Conservation (phyloP, 1,284 basidiomycete genomes). For the Melampsora abietis-canadensis region DNA sequence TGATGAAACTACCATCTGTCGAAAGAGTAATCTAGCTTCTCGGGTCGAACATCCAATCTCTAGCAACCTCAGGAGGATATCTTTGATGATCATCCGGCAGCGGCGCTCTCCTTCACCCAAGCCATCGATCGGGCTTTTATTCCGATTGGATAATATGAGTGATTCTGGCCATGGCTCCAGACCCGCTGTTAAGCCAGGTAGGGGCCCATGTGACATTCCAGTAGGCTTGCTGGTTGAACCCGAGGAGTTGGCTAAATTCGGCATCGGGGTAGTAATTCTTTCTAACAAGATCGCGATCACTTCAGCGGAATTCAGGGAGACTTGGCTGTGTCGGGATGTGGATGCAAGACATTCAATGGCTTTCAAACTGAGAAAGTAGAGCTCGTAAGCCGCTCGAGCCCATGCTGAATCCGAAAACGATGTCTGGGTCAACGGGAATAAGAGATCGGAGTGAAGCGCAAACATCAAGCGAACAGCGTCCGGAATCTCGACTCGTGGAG, state of each 20-base stretch:
- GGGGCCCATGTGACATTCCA: not conserved
- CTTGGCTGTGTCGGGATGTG: conserved; percentile 31
- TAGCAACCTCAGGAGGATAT: conserved; percentile 21
- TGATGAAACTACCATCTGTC: conserved; percentile 9
- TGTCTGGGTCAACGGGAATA: not conserved
- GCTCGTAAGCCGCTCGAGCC: conserved; percentile 12
- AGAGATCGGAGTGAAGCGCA: conserved; percentile 30
- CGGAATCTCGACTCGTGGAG: conserved; percentile 36
- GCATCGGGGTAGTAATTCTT: conserved; percentile 3
- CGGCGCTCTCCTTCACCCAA: conserved; percentile 16
- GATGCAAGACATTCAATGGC: conserved; percentile 35
- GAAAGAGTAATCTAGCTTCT: conserved; percentile 35
- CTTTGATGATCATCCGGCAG: conserved; percentile 26
- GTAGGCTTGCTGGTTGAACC: not conserved
- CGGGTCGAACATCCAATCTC: conserved; percentile 29
- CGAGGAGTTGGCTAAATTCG: not conserved
- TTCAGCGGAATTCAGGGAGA: conserved; percentile 36
- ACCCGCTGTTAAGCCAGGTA: conserved; percentile 13
- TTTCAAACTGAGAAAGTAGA: conserved; percentile 35
- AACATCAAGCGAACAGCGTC: conserved; percentile 35
- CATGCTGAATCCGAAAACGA: conserved; percentile 4
- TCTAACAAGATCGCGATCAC: conserved; percentile 31
- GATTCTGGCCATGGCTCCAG: conserved; percentile 29
- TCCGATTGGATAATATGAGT: conserved; percentile 1
- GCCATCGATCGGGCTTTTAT: not conserved